Evolutionary conservation across 2,329 filamentous ascomycete species (phyloP).

Genomic region (Trichoderma citrinoviride): DNA sequence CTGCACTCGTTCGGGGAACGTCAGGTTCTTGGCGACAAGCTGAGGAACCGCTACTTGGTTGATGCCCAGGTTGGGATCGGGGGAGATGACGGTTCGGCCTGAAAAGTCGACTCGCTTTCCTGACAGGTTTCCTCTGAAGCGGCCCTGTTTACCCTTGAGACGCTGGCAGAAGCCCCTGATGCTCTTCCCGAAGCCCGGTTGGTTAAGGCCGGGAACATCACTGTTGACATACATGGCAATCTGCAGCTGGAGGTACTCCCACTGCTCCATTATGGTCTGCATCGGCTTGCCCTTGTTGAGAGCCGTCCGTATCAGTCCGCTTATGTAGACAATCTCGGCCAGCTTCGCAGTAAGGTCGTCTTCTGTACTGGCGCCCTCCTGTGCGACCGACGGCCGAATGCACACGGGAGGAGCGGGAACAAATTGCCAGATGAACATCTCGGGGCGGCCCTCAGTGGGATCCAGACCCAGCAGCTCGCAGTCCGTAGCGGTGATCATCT

Average conservation of each 20-base stretch:
- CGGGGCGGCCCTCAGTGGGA: conserved; percentile 79
- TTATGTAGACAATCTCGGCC: conserved; percentile 93
- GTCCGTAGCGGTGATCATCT: conserved; percentile 77
- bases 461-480: conserved; percentile 90
- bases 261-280: conserved; percentile 92
- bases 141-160: conserved; percentile 94
- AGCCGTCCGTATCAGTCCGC: conserved; percentile 79
- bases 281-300: conserved; percentile 80
- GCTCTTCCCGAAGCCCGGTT: conserved; percentile 80
- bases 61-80: conserved; percentile 89
- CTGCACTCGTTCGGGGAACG: conserved; percentile 87
- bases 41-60: conserved; percentile 91
- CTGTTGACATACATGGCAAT: conserved; percentile 98
- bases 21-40: conserved; percentile 92
- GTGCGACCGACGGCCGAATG: conserved; percentile 88
- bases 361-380: conserved; percentile 90
- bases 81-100: conserved; percentile 93
- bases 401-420: conserved; percentile 91
- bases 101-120: conserved; percentile 99
- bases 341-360: conserved; percentile 96
- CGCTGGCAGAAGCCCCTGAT: conserved; percentile 94
- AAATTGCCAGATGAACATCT: conserved; percentile 98
- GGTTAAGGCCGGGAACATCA: conserved; percentile 87
- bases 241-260: conserved; percentile 94
- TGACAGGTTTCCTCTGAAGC: conserved; percentile 93